phyloP scores from a whole-genome alignment of 306 rosid species.

The Castanea mollissima region DNA sequence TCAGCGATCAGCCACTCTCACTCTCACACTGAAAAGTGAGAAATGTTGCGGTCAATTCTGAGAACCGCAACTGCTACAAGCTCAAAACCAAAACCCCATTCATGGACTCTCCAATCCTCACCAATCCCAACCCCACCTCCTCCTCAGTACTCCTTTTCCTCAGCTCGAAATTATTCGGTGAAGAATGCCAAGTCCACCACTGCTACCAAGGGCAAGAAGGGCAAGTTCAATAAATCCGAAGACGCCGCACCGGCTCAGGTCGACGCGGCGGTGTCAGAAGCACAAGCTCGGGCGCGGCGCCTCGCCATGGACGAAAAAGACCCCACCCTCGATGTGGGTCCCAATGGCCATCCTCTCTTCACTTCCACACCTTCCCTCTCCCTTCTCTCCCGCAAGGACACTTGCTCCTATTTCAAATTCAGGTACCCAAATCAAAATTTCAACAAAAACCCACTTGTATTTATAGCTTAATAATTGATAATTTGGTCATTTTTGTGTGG shows the following conservation, averaged over 20 bases:
- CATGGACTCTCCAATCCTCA: conserved; percentile 21
- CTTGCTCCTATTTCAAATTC: conserved; percentile 62
- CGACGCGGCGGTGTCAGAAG: conserved; percentile 44
- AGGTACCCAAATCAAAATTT: conserved; percentile 33
- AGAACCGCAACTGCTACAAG: conserved; percentile 36
- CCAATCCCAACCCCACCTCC: conserved; percentile 10
- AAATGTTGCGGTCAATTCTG: conserved; percentile 56
- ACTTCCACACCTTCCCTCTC: conserved; percentile 57
- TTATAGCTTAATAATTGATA: not conserved
- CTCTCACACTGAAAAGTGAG: not conserved
- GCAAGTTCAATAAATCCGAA: conserved; percentile 18
- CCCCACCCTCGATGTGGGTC: conserved; percentile 69
- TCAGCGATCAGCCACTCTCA: not conserved
- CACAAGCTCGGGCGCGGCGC: conserved; percentile 54
- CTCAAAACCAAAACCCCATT: not conserved
- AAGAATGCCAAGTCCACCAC: conserved; percentile 35
- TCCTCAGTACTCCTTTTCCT: not conserved
- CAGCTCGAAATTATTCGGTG: conserved; percentile 37
- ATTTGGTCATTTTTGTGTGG: not conserved
- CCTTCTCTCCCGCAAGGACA: conserved; percentile 51
- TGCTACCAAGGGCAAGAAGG: conserved; percentile 29
- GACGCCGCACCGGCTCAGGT: conserved; percentile 27
- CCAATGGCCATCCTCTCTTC: conserved; percentile 70
- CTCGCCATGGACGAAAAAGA: conserved; percentile 68
- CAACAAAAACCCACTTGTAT: not conserved